Conservation (phyloP, 176 grass and related monocot genomes). For the Hordeum marinum region DNA sequence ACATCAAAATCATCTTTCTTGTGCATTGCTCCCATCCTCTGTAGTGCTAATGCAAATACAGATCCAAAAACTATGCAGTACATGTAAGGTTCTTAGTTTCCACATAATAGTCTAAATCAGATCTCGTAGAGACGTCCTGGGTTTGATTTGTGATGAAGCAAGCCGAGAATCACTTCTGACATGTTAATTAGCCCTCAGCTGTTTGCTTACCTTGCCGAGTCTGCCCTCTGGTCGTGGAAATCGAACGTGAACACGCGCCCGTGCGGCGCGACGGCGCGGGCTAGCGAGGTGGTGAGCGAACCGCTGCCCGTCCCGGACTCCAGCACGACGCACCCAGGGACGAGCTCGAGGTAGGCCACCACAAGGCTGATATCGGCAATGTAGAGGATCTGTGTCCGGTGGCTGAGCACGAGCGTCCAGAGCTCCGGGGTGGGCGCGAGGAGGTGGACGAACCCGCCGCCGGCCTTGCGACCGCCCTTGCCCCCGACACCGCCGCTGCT, state of each 20-base stretch:
- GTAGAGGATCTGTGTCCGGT: slow-evolving; percentile 90
- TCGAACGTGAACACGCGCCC: slow-evolving; percentile 80
- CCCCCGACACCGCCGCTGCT: slow-evolving; percentile 18
- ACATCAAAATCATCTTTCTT: neutral
- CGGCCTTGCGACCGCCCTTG: neutral
- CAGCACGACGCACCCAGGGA: slow-evolving; percentile 66
- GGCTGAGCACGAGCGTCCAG: slow-evolving; percentile 91
- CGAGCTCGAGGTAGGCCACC: slow-evolving; percentile 74
- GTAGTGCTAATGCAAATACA: neutral
- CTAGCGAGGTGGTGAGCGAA: slow-evolving; percentile 75
- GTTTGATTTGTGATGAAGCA: neutral
- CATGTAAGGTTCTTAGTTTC: neutral
- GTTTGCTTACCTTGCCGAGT: slow-evolving; percentile 55
- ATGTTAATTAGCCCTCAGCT: neutral
- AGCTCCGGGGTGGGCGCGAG: slow-evolving; percentile 77
- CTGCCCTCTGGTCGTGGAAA: slow-evolving; percentile 85
- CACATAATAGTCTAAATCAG: neutral
- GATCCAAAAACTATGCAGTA: neutral
- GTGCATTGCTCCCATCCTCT: neutral
- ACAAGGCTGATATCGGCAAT: slow-evolving; percentile 86
- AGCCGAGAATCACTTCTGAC: neutral
- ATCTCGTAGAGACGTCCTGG: neutral
- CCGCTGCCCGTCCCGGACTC: slow-evolving; percentile 86
- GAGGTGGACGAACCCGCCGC: slow-evolving; percentile 66
- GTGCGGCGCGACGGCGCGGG: slow-evolving; percentile 60